Base-by-base conservation (phyloP, 495 filamentous ascomycete species). In the Hyaloscypha bicolor region DNA sequence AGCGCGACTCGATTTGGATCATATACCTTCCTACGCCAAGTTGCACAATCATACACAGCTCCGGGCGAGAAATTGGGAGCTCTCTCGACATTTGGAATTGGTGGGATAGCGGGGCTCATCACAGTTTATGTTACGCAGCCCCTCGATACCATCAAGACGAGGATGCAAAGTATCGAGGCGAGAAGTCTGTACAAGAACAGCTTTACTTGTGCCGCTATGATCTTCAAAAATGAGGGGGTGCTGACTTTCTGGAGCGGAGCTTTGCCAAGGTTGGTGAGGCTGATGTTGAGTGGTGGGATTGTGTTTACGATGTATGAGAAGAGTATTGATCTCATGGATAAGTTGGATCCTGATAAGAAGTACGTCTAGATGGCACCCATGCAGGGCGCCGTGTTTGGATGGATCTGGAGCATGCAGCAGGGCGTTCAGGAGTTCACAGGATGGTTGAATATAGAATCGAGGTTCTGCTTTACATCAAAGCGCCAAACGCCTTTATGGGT, bases 291-390 rank as follows among this genome's bases (percentile, higher is more conserved):
- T 74, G 95, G 95, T 60, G 95, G 95, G 22, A 97, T 99, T 74
- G 96, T 99, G 61, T 99, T 99, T 75, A 93, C 96, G 4, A 97
- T 98, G 94, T 98, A 99, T 76, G 95, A 99, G 80, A 98, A 98
- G 83, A 90, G 90, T 51, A 97, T 99, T 79, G 96, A 98, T 64
- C 71, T 90, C 57, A 84, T 99, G 78, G 90, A 95, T 74, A 80
- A 76, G 66, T 42, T 93, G 29, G 95, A 99, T 76, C 96, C 95
- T 14, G 85, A 96, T 71, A 85, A 88, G 69, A 88, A 85, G 76
- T 97, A 97, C 76, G 86, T 98, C 4, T 73, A 62, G 69, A 6
- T 6, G 29, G 63, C 19, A 60, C 11, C 11, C 12, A 42, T 9
- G 56, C 0, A 60, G 53, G 35, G 55, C 22, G 52, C 12, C 30